Conservation (phyloP, 73 alveolate genomes). For the Paramecium bursaria region DNA sequence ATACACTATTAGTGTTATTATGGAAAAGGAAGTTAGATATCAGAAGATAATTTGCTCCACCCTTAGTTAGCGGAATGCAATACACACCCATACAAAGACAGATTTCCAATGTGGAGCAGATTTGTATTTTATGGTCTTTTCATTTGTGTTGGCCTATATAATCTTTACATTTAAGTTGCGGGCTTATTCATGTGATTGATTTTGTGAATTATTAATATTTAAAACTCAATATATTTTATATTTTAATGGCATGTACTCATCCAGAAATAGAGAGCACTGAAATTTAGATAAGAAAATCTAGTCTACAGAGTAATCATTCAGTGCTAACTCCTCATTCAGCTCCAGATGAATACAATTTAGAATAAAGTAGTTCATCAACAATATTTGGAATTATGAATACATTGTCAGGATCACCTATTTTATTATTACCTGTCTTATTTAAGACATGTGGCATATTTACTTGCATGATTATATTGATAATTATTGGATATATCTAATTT, state of each 20-base stretch:
- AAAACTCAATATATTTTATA: too few species aligned
- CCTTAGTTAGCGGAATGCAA: not conserved
- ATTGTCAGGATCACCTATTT: slow-evolving; percentile 65
- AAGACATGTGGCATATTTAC: slow-evolving; percentile 45
- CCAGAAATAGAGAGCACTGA: too few species aligned
- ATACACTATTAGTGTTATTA: slow-evolving; percentile 42
- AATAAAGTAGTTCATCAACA: slow-evolving; percentile 31
- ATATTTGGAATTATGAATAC: slow-evolving; percentile 63
- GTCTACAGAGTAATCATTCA: too few species aligned
- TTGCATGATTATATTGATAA: slow-evolving; percentile 40
- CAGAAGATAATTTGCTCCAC: not conserved
- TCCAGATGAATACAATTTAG: too few species aligned
- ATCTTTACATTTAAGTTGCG: too few species aligned
- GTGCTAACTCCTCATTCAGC: too few species aligned
- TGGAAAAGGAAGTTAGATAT: not conserved
- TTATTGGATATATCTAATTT: slow-evolving; percentile 27
- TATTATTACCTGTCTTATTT: slow-evolving; percentile 53
- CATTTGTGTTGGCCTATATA: slow-evolving; percentile 25
- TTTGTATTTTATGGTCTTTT: not conserved
- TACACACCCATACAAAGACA: not conserved
- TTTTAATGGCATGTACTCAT: too few species aligned
- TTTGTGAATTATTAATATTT: too few species aligned
- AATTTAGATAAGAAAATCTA: too few species aligned
- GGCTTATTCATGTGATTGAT: too few species aligned
- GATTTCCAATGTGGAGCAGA: not conserved